phyloP scores from a whole-genome alignment of 768 basidiomycete species.

The Lentinula sp. region DNA sequence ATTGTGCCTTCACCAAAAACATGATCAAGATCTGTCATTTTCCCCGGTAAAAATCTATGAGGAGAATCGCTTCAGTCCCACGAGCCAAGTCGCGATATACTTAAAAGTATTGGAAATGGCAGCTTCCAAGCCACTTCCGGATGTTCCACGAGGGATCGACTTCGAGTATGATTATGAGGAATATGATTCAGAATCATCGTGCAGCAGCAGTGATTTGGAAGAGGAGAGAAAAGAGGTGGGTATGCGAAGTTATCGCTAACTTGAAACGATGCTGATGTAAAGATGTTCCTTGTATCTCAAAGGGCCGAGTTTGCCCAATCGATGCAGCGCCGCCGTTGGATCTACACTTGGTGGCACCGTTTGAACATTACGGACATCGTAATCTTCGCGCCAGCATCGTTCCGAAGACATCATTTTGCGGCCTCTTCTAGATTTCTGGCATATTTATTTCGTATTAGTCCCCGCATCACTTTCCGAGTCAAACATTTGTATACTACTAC shows the following conservation, averaged over 20 bases:
- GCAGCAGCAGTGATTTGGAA: not conserved
- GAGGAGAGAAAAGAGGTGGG: not conserved
- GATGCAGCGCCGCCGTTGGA: not conserved
- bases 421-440: not conserved
- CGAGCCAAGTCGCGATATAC: not conserved
- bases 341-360: not conserved
- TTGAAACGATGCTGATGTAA: not conserved
- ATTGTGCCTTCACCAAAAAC: not conserved
- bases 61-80: not conserved
- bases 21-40: not conserved
- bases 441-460: not conserved
- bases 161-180: not conserved
- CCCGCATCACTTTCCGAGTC: not conserved
- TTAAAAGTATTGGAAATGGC: not conserved
- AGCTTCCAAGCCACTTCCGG: not conserved
- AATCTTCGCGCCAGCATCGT: not conserved
- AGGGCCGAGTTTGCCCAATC: not conserved
- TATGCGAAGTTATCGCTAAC: not conserved
- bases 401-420: not conserved
- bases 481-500: not conserved
- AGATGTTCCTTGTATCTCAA: not conserved
- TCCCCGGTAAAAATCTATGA: not conserved
- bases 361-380: not conserved
- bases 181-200: not conserved
- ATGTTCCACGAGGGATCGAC: slow-evolving; percentile 1